Base-by-base conservation (phyloP, 305 asterid genomes). In the Plantago rigida region DNA sequence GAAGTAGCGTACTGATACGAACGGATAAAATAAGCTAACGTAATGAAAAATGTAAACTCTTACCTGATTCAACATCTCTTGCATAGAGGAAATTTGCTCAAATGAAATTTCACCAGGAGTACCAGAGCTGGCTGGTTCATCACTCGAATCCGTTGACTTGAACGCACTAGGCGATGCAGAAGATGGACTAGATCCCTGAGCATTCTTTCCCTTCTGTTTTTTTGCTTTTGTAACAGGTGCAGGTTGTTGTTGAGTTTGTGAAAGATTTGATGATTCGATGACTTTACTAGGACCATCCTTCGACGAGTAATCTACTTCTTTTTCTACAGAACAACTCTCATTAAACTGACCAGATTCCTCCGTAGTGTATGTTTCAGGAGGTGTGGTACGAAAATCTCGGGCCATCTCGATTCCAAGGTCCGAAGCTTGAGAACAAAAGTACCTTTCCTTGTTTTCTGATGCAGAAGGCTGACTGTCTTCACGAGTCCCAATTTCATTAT, bases 361-460 rank as follows among this genome's bases (percentile, higher is more conserved):
- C 31, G 73, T 68, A 15, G 41, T 62, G 73, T 51, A 75, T 61
- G 82, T 77, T 78, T 86, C 92, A 57, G 92, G 79, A 5, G 85
- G 70, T 54, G 82, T 63, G 56, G 77, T 77, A 14, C 55, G 83
- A 70, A 78, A 80, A n/a, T 89, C 94, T 61, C 85, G 82, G 69
- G 87, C 80, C 84, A 84, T 79, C 67, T 82, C 92, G 55, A 81
- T 64, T 66, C 96, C 93, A 9, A 89, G 81, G 73, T 85, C 94
- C 63, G 93, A 83, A 36, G 87, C 94, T 79, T 89, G 96, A 69
- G 97, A 89, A 75, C 77, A 81, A 75, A 89, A 89, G 3, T 73
- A 50, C 57, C 76, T 87, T 66, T 89, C 89, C 81, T 78, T 86
- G 58, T 79, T 84, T 60, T 78, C 95, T 51, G 87, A 63, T 64